A percentile compares a stretch with the other conserved stretches of the same genome.
Evolutionary conservation across 306 rosid species (phyloP).

Genomic region (Castanea sativa): DNA sequence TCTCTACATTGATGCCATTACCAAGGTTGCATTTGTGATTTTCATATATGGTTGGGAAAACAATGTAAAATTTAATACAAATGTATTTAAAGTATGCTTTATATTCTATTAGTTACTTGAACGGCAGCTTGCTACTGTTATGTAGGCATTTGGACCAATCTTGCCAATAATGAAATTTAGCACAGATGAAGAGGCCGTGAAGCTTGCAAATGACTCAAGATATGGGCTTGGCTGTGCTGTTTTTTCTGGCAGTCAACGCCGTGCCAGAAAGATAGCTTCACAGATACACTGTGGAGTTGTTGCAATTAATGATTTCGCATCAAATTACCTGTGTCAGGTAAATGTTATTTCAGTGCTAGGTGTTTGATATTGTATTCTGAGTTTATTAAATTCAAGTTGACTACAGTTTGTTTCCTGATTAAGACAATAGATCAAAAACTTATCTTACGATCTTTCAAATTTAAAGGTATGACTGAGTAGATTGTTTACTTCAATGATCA

Average conservation of each 20-base stretch:
- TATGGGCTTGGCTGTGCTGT: constrained; percentile 95
- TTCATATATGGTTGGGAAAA: neutral
- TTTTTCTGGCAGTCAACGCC: constrained; percentile 79
- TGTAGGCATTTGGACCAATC: constrained; percentile 89
- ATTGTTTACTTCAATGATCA: neutral
- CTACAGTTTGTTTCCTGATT: neutral
- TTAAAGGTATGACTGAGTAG: neutral
- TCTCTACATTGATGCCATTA: neutral
- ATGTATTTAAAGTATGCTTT: neutral
- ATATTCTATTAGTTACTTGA: constrained; percentile 6
- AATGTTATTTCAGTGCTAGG: neutral
- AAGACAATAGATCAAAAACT: neutral
- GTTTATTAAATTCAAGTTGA: neutral
- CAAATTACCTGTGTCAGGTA: constrained; percentile 90
- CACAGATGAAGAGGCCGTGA: constrained; percentile 77
- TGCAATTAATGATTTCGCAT: constrained; percentile 80
- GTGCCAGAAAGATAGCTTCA: constrained; percentile 71
- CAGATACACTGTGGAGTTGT: constrained; percentile 79
- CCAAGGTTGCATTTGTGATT: neutral
- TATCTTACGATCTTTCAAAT: neutral
- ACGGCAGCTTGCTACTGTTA: constrained; percentile 18
- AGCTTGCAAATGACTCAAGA: constrained; percentile 82
- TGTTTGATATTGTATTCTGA: neutral
- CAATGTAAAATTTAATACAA: neutral
- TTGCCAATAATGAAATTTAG: constrained; percentile 87